Conservation (phyloP, 768 basidiomycete species). For the Serendipita vermifera region DNA sequence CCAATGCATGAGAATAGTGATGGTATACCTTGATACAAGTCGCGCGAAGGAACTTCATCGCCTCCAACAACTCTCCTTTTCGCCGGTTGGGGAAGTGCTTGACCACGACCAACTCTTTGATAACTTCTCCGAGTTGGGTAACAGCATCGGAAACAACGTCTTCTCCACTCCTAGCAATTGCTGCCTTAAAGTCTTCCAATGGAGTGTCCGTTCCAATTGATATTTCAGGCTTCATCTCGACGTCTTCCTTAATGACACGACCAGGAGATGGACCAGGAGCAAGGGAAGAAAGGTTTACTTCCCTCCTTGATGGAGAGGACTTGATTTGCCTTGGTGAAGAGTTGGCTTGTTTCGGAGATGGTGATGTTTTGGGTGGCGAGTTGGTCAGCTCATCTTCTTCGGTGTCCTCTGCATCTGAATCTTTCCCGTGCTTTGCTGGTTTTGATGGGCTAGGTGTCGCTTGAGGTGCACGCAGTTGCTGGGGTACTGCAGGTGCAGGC, state of each 20-base stretch:
- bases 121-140: conserved; percentile 58
- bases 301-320: conserved; percentile 20
- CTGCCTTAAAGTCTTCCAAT: conserved; percentile 60
- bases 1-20: neutral
- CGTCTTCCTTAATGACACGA: neutral
- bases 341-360: conserved; percentile 14
- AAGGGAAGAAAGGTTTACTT: conserved; percentile 6
- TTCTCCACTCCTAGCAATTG: conserved; percentile 42
- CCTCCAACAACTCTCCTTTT: conserved; percentile 56
- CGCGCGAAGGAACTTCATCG: conserved; percentile 53
- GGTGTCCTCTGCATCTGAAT: neutral
- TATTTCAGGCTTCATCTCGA: conserved; percentile 36
- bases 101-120: conserved; percentile 48
- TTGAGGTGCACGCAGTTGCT: neutral
- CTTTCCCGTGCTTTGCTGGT: conserved; percentile 10
- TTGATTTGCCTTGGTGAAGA: conserved; percentile 35
- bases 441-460: neutral
- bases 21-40: conserved; percentile 44
- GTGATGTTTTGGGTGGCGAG: conserved; percentile 23
- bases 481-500: conserved; percentile 29
- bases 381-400: conserved; percentile 13
- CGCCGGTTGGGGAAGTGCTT: conserved; percentile 60
- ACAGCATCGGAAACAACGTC: conserved; percentile 79
- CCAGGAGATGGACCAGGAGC: neutral
- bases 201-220: conserved; percentile 67